Evolutionary conservation across 805 yeast genomes (phyloP), one percentile per base, ranked within the genome.

Genomic region (Hanseniaspora clermontiae): DNA sequence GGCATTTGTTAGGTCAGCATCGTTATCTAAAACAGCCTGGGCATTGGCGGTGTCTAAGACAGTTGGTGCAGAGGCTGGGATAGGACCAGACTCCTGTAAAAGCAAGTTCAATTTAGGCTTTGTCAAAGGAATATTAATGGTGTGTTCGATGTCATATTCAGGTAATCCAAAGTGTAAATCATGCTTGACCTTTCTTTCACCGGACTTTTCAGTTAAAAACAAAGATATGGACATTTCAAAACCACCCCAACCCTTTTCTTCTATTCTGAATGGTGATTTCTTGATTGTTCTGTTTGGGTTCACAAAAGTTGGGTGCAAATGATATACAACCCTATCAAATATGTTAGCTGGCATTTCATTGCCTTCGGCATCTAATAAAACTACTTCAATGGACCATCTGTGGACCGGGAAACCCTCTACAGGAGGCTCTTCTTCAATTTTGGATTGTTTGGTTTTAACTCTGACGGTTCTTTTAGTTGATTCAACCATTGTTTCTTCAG

Each of bases 221-320:
- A 90, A 74, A 37, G 85, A 77, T 59, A 93, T 82, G 40, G 86
- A 86, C 67, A 93, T 77, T 66, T 90, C 96, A 65, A 91, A 91
- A 62, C 91, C 97, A 68, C 97, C 98, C 97, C 98, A 91, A 52
- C 98, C 98, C 72, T 87, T 83, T 69, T 91, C 98, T 65, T 81
- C 86, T 57, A 91, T 84, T 65, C 72, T 78, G 72, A 90, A 91
- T 11, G 98, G 98, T 10, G 85, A 79, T 65, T 82, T 83, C 65
- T 85, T 87, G 66, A 88, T 68, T 12, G 84, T 75, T 68, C 97
- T 79, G 60, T 79, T 83, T 11, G 97, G 97, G 68, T 89, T 89
- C 51, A 80, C 81, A 72, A 91, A 91, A 10, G 97, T 93, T 51
- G 97, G 97, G 73, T 91, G 98, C 61, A 93, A 77, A 62, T 88